A percentile compares a stretch with the other conserved stretches of the same genome.
These are phyloP conservation scores for Sambucus nigra DNA, from an alignment of 129 eudicot species.

Conservation along the genomic window DNA sequence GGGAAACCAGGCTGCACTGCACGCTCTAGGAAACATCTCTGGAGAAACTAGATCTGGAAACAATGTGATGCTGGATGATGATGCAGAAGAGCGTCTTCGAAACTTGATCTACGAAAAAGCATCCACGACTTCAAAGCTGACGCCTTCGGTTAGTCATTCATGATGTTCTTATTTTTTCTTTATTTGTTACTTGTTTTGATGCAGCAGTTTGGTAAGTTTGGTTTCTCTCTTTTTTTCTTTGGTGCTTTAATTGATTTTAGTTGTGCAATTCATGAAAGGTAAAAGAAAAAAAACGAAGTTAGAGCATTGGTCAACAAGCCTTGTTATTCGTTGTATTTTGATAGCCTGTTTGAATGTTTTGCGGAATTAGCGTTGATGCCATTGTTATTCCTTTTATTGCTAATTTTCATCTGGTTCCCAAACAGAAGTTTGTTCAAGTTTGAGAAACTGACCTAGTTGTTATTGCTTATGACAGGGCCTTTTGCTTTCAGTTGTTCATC, in stretches of 20 bases:
- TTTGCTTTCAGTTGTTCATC: constrained; percentile 69
- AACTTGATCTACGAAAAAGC: constrained; percentile 64
- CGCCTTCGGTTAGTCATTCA: constrained; percentile 93
- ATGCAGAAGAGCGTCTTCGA: constrained; percentile 65
- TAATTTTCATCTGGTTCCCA: constrained; percentile 2
- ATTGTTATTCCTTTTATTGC: neutral
- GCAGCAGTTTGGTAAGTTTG: neutral
- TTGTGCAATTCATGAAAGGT: neutral
- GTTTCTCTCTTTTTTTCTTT: neutral
- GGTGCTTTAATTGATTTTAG: neutral
- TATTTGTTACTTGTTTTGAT: neutral
- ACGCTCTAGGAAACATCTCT: constrained; percentile 71
- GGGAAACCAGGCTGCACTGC: constrained; percentile 72
- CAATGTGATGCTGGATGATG: constrained; percentile 29
- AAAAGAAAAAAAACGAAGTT: neutral
- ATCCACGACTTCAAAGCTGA: constrained; percentile 69
- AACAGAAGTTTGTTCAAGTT: neutral
- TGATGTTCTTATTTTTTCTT: neutral
- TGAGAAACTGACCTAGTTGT: neutral
- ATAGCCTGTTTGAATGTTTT: neutral
- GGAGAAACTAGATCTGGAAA: constrained; percentile 70
- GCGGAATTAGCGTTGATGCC: neutral
- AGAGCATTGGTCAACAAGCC: neutral
- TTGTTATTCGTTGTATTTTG: neutral
- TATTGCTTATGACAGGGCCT: constrained; percentile 55